These are phyloP conservation scores for Ophiosphaerella narmari DNA, from an alignment of 2,329 filamentous ascomycete genomes.

Conservation along the genomic window DNA sequence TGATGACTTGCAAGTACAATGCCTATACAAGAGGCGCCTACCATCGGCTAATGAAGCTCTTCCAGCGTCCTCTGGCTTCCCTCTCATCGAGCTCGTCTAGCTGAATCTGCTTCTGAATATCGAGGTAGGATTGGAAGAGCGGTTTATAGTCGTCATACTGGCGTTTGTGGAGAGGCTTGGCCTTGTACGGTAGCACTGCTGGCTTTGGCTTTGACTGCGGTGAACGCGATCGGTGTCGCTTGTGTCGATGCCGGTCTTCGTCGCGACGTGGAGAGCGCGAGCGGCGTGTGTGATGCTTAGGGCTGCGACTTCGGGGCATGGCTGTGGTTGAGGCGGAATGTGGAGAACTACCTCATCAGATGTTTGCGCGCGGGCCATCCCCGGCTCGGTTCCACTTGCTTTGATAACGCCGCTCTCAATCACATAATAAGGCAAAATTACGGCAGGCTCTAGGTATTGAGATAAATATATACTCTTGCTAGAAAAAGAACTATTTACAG, in stretches of 20 bases:
- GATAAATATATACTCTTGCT: no score
- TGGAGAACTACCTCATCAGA: not conserved
- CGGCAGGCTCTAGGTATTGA: no score
- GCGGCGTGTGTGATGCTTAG: constrained; percentile 35
- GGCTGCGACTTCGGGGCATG: constrained; percentile 10
- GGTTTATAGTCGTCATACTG: constrained; percentile 70
- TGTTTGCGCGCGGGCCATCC: not conserved
- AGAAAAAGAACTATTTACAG: no score
- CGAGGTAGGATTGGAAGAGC: constrained; percentile 82
- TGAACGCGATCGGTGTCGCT: constrained; percentile 39
- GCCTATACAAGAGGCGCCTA: constrained; percentile 45
- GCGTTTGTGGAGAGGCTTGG: constrained; percentile 68
- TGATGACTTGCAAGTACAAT: not conserved
- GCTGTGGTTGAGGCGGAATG: constrained; percentile 1
- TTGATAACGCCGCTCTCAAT: no score
- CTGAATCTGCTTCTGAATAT: constrained; percentile 80
- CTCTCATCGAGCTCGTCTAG: constrained; percentile 71
- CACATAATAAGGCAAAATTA: no score
- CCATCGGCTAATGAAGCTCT: constrained; percentile 91
- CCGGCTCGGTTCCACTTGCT: not conserved
- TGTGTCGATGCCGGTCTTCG: constrained; percentile 26
- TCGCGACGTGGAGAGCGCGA: constrained; percentile 39
- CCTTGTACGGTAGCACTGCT: constrained; percentile 64
- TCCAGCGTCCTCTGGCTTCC: constrained; percentile 86
- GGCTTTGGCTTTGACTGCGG: constrained; percentile 27